A percentile compares a stretch with the other conserved stretches of the same genome.
Conservation (phyloP, 148 eudicot species). For the Diospyros lotus region DNA sequence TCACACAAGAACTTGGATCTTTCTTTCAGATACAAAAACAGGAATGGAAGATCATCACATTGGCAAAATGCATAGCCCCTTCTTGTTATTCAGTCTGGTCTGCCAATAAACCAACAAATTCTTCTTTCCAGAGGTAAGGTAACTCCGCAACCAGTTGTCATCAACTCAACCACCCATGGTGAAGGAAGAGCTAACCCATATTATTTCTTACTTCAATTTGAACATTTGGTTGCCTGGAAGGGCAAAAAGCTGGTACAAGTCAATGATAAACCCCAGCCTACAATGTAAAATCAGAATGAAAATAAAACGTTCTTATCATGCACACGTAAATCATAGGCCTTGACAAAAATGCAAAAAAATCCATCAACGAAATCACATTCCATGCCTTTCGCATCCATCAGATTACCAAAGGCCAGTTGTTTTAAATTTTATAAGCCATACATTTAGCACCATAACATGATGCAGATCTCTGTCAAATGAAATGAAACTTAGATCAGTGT, state of each 20-base stretch:
- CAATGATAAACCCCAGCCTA: slow-evolving; percentile 4
- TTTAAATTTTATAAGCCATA: background rate
- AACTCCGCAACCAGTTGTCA: background rate
- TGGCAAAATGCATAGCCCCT: background rate
- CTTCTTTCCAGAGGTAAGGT: background rate
- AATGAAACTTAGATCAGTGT: background rate
- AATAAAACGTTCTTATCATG: background rate
- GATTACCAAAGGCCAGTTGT: background rate
- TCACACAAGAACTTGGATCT: background rate
- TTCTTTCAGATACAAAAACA: slow-evolving; percentile 9
- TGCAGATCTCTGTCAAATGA: background rate
- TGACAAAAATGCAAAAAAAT: background rate
- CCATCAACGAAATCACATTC: background rate
- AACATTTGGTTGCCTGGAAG: slow-evolving; percentile 1
- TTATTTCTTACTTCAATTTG: slow-evolving; percentile 2
- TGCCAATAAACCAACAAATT: slow-evolving; percentile 10
- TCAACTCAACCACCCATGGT: slow-evolving; percentile 9
- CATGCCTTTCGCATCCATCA: background rate
- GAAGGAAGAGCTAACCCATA: slow-evolving; percentile 3
- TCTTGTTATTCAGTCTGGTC: slow-evolving; percentile 7
- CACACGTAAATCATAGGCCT: background rate
- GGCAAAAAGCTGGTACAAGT: background rate
- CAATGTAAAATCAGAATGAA: slow-evolving; percentile 9
- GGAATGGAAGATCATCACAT: background rate
- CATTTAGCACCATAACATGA: background rate